phyloP scores from a whole-genome alignment of 345 rosid species.

The Gossypium mustelinum region DNA sequence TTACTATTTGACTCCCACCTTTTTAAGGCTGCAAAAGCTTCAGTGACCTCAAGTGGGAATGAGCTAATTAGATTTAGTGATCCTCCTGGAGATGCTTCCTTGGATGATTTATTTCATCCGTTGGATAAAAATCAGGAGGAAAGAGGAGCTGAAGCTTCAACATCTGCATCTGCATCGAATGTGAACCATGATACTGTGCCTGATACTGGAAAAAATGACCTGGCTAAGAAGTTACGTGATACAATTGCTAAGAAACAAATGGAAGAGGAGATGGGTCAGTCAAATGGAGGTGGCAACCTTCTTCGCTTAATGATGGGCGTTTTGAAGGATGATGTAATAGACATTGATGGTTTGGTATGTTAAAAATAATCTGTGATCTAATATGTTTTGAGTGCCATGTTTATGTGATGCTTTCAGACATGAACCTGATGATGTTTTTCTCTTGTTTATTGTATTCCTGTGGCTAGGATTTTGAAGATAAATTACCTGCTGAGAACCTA shows the following conservation, averaged over 20 bases:
- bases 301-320: slow-evolving; percentile 83
- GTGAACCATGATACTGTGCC: slow-evolving; percentile 51
- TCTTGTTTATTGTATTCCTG: slow-evolving; percentile 14
- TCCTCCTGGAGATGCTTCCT: slow-evolving; percentile 90
- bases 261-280: slow-evolving; percentile 74
- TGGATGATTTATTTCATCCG: slow-evolving; percentile 94
- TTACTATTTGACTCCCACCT: slow-evolving; percentile 20
- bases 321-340: slow-evolving; percentile 85
- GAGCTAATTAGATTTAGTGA: slow-evolving; percentile 90
- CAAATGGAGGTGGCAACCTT: slow-evolving; percentile 82
- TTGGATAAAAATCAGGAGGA: slow-evolving; percentile 54
- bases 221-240: slow-evolving; percentile 84
- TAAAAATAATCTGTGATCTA: slow-evolving; percentile 53
- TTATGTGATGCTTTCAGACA: not conserved
- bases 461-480: slow-evolving; percentile 78
- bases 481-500: slow-evolving; percentile 79
- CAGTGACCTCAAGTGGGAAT: slow-evolving; percentile 48
- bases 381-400: slow-evolving; percentile 41
- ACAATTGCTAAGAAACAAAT: slow-evolving; percentile 91
- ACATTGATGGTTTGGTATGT: slow-evolving; percentile 96
- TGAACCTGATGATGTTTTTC: not conserved
- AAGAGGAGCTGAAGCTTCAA: slow-evolving; percentile 68
- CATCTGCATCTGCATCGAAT: slow-evolving; percentile 59
- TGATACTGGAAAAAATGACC: slow-evolving; percentile 80
- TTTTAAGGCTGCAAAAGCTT: slow-evolving; percentile 58